These are phyloP conservation scores for Trichoderma sp. DNA, from an alignment of 2,329 filamentous ascomycete species.

Conservation along the genomic window DNA sequence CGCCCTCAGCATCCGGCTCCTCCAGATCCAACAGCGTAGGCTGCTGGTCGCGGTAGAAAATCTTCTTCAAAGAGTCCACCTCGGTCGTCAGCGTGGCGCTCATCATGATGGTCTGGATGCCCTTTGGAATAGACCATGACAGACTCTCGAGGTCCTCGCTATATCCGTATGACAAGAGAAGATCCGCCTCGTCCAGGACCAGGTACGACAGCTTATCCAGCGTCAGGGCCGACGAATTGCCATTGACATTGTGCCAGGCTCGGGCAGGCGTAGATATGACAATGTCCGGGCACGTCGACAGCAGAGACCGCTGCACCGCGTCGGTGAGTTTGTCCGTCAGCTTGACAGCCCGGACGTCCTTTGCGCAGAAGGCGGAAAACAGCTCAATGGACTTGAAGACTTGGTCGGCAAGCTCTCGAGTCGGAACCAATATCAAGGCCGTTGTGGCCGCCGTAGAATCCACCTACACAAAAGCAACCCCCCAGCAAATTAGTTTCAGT, in stretches of 20 bases:
- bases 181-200: conserved; percentile 90
- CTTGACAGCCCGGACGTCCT: conserved; percentile 78
- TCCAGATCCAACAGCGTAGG: conserved; percentile 79
- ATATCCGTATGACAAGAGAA: conserved; percentile 92
- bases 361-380: conserved; percentile 78
- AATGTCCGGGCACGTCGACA: conserved; percentile 83
- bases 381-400: conserved; percentile 74
- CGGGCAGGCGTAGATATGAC: conserved; percentile 88
- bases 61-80: conserved; percentile 75
- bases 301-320: conserved; percentile 79
- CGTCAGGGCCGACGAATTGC: conserved; percentile 58
- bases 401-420: conserved; percentile 89
- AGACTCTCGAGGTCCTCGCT: conserved; percentile 83
- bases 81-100: conserved; percentile 89
- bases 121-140: conserved; percentile 73
- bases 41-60: conserved; percentile 69
- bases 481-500: neutral
- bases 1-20: conserved; percentile 72
- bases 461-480: conserved; percentile 36
- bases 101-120: conserved; percentile 88
- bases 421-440: conserved; percentile 88
- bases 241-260: conserved; percentile 74
- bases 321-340: conserved; percentile 88
- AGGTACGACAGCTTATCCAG: conserved; percentile 70
- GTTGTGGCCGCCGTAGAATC: conserved; percentile 56